A percentile compares a stretch with the other conserved stretches of the same genome.
These are phyloP conservation scores for Acacia melanoxylon DNA, from an alignment of 306 rosid species.

Conservation along the genomic window DNA sequence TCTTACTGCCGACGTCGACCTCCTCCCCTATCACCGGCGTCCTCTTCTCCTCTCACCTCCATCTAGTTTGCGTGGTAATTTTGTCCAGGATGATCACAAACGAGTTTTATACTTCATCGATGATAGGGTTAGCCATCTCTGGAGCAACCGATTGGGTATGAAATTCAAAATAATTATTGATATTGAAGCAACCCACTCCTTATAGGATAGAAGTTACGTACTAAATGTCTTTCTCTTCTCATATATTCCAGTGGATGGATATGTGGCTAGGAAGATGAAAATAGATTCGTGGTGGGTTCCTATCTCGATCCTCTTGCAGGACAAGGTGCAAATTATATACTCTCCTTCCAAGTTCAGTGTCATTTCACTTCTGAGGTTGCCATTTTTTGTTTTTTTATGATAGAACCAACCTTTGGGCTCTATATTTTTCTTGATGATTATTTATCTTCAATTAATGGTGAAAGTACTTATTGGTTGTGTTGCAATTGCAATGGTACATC, in stretches of 20 bases:
- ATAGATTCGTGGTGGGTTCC: slow-evolving; percentile 94
- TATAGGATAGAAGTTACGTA: neutral
- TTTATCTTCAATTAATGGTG: slow-evolving; percentile 18
- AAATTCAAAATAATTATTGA: neutral
- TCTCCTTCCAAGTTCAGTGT: neutral
- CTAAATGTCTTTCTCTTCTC: neutral
- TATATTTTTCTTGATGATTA: slow-evolving; percentile 16
- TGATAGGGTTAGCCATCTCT: slow-evolving; percentile 78
- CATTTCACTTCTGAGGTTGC: slow-evolving; percentile 15
- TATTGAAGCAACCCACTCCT: neutral
- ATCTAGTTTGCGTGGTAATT: slow-evolving; percentile 14
- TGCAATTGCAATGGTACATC: slow-evolving; percentile 86
- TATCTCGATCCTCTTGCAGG: slow-evolving; percentile 98
- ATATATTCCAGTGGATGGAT: slow-evolving; percentile 78
- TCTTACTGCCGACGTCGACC: no score
- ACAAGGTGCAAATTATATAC: slow-evolving; percentile 57
- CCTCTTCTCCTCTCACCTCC: no score
- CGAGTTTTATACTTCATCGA: slow-evolving; percentile 71
- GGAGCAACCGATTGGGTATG: slow-evolving; percentile 91
- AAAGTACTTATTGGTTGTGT: slow-evolving; percentile 93
- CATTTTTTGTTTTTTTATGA: neutral
- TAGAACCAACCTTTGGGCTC: neutral
- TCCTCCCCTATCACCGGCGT: no score
- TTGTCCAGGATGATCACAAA: slow-evolving; percentile 74
- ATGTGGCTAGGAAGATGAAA: slow-evolving; percentile 83